Evolutionary conservation across 1,284 basidiomycete species (phyloP).

Genomic region (Cutaneotrichosporon mucoides): DNA sequence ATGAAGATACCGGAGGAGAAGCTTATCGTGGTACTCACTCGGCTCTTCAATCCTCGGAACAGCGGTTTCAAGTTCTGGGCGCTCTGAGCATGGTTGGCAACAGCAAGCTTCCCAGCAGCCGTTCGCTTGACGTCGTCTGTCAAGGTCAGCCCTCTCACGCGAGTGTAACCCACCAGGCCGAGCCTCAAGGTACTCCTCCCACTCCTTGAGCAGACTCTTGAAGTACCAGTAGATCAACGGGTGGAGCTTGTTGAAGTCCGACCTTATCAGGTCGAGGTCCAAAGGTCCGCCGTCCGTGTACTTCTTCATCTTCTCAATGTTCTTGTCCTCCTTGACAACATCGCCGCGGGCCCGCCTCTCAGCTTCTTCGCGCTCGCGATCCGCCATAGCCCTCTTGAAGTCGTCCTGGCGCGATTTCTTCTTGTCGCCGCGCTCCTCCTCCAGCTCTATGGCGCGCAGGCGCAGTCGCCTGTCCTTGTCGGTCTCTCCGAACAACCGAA

Average conservation of each 20-base stretch:
- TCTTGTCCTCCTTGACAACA: conserved; percentile 1
- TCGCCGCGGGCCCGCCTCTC: conserved; percentile 50
- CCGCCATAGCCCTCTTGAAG: conserved; percentile 87
- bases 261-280: conserved; percentile 77
- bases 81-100: conserved; percentile 91
- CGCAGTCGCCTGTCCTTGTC: conserved; percentile 89
- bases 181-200: conserved; percentile 90
- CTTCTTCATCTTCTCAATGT: conserved; percentile 9
- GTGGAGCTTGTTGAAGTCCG: conserved; percentile 92
- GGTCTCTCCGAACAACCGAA: conserved; percentile 89
- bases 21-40: conserved; percentile 55
- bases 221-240: conserved; percentile 96
- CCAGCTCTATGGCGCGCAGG: conserved; percentile 85
- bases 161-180: conserved; percentile 65
- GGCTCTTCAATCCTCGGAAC: conserved; percentile 80
- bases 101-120: conserved; percentile 86
- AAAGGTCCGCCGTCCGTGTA: conserved; percentile 18
- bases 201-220: conserved; percentile 86
- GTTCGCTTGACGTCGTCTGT: conserved; percentile 67
- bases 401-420: conserved; percentile 69
- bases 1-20: neutral
- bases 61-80: conserved; percentile 95
- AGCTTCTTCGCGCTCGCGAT: conserved; percentile 62
- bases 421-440: conserved; percentile 62
- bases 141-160: neutral